Evolutionary conservation across 768 basidiomycete species (phyloP).

Genomic region (Russula emetica): DNA sequence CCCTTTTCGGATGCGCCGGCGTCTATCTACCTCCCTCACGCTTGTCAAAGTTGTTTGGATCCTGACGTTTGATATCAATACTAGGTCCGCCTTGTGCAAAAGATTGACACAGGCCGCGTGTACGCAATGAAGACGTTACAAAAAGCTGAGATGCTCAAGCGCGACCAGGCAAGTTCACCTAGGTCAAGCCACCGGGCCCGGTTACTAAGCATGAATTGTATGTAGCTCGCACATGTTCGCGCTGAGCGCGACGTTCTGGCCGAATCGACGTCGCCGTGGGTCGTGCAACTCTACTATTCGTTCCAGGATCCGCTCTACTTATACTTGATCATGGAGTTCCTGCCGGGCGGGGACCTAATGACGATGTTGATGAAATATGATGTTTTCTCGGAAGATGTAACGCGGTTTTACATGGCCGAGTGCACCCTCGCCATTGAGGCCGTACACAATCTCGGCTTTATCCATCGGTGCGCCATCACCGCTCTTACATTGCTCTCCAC

Average conservation of each 20-base stretch:
- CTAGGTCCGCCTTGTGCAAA: slow-evolving; percentile 91
- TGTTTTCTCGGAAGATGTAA: slow-evolving; percentile 98
- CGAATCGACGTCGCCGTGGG: slow-evolving; percentile 93
- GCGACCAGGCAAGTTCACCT: slow-evolving; percentile 72
- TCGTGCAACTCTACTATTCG: slow-evolving; percentile 94
- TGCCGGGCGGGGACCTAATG: slow-evolving; percentile 98
- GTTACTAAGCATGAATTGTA: neutral
- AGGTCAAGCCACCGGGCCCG: neutral
- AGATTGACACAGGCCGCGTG: slow-evolving; percentile 93
- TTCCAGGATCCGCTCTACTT: slow-evolving; percentile 92
- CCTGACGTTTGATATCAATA: slow-evolving; percentile 6
- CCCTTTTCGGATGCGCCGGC: neutral
- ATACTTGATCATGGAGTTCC: slow-evolving; percentile 98
- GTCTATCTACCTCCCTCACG: neutral
- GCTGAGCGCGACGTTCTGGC: slow-evolving; percentile 96
- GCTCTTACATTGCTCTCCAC: neutral
- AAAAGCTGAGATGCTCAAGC: slow-evolving; percentile 98
- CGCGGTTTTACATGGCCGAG: slow-evolving; percentile 96
- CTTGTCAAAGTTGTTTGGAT: neutral
- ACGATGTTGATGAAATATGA: slow-evolving; percentile 99
- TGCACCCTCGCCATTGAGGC: slow-evolving; percentile 97
- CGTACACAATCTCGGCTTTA: slow-evolving; percentile 95
- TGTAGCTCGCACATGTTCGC: slow-evolving; percentile 91
- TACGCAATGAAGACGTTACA: slow-evolving; percentile 98
- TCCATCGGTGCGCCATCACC: slow-evolving; percentile 70